phyloP scores from a whole-genome alignment of 2,329 filamentous ascomycete species.

The Madurella fahalii region DNA sequence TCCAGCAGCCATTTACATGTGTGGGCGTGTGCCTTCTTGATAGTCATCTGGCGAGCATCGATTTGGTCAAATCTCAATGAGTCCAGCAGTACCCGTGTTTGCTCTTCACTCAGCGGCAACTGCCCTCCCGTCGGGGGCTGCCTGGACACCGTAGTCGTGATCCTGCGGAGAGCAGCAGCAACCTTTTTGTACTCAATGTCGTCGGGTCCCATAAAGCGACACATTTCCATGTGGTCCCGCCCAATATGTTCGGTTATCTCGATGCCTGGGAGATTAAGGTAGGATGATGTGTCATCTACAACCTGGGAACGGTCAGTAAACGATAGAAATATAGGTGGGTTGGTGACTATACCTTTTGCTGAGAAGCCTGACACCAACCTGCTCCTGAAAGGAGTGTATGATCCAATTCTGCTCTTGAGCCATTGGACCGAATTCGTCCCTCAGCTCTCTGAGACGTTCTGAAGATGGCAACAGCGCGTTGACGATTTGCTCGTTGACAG shows the following conservation, averaged over 20 bases:
- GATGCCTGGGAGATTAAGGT: slow-evolving; percentile 27
- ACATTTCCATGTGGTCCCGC: slow-evolving; percentile 35
- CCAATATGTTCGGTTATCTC: slow-evolving; percentile 34
- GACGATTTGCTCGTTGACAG: slow-evolving; percentile 33
- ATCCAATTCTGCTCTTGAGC: slow-evolving; percentile 29
- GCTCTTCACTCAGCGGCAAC: neutral
- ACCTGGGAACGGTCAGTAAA: slow-evolving; percentile 20
- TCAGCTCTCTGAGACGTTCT: slow-evolving; percentile 31
- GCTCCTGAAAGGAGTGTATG: slow-evolving; percentile 37
- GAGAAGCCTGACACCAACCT: slow-evolving; percentile 13
- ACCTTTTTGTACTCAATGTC: slow-evolving; percentile 34
- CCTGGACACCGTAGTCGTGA: neutral
- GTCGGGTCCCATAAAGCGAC: slow-evolving; percentile 29
- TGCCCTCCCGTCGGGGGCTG: neutral
- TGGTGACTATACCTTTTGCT: slow-evolving; percentile 12
- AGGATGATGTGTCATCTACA: slow-evolving; percentile 37
- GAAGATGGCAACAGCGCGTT: slow-evolving; percentile 32
- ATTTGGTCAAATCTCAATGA: slow-evolving; percentile 38
- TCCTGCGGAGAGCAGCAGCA: slow-evolving; percentile 11
- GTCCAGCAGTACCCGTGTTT: slow-evolving; percentile 20
- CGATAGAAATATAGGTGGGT: neutral
- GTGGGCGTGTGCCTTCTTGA: slow-evolving; percentile 32
- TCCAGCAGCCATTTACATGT: slow-evolving; percentile 42
- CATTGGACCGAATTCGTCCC: slow-evolving; percentile 31
- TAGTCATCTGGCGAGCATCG: slow-evolving; percentile 34